Conservation (phyloP, 2,329 filamentous ascomycete species). For the Ascocoryne sarcoides region DNA sequence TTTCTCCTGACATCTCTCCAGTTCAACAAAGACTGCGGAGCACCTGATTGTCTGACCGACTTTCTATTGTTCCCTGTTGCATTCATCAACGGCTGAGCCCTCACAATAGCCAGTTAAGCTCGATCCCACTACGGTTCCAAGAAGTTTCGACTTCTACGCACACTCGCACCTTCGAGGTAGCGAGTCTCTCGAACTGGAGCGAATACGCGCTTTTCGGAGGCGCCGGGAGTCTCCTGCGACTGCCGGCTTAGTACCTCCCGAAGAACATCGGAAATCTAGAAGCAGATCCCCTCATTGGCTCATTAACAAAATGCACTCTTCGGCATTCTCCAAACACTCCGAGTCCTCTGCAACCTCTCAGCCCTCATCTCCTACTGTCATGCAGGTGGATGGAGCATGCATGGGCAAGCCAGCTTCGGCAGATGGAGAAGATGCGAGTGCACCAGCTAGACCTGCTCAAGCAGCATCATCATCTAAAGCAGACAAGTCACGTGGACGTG, state of each 20-base stretch:
- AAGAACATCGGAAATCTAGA: conserved; percentile 12
- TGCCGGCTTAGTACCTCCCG: conserved; percentile 4
- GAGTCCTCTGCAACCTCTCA: conserved; percentile 14
- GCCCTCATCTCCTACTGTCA: conserved; percentile 3
- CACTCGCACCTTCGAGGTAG: conserved; percentile 10
- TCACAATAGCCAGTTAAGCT: not conserved
- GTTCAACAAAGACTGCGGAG: not conserved
- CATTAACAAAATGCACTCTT: conserved; percentile 22
- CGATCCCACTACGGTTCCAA: not conserved
- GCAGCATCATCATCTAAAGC: not conserved
- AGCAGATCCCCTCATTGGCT: conserved; percentile 24
- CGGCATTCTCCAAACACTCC: conserved; percentile 20
- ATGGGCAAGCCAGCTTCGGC: conserved; percentile 9
- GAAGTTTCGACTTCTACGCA: conserved; percentile 1
- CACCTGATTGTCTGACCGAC: not conserved
- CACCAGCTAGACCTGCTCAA: not conserved
- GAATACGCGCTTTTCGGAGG: conserved; percentile 25
- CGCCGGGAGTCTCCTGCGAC: conserved; percentile 20
- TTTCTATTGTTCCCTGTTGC: not conserved
- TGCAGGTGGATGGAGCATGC: conserved; percentile 15
- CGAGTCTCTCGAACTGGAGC: conserved; percentile 21
- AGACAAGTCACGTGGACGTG: too few relatives aligned
- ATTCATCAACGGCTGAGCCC: not conserved
- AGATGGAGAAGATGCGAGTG: conserved; percentile 1
- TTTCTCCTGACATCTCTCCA: not conserved